A percentile compares a stretch with the other conserved stretches of the same genome.
Evolutionary conservation across 768 basidiomycete species (phyloP).

Genomic region (Goffeauzyma gilvescens): DNA sequence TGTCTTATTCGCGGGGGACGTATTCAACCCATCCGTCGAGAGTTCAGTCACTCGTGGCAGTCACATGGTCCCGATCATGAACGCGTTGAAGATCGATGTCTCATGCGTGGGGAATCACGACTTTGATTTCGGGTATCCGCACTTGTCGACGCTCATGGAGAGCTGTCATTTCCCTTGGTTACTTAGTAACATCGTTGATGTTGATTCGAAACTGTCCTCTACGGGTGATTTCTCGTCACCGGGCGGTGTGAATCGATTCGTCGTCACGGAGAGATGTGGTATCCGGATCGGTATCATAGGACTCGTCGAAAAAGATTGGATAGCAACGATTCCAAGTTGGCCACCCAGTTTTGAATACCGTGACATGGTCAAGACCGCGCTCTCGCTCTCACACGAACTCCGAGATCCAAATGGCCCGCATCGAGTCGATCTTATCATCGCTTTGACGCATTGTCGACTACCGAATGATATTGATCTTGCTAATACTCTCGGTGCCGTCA

Average conservation of each 20-base stretch:
- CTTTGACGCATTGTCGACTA: constrained; percentile 64
- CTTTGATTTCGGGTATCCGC: constrained; percentile 42
- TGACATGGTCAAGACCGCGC: constrained; percentile 53
- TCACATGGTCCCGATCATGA: constrained; percentile 46
- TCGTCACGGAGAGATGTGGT: constrained; percentile 51
- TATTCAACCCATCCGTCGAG: constrained; percentile 72
- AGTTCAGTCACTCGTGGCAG: constrained; percentile 63
- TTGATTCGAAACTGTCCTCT: constrained; percentile 32
- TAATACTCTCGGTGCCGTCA: constrained; percentile 26
- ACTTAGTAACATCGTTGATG: constrained; percentile 65
- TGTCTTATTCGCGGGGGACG: constrained; percentile 69
- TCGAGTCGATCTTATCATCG: constrained; percentile 63
- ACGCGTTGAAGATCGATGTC: constrained; percentile 57
- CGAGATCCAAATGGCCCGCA: constrained; percentile 52
- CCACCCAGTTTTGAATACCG: constrained; percentile 56
- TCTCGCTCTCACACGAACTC: constrained; percentile 52
- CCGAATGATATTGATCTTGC: constrained; percentile 30
- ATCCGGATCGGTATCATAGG: constrained; percentile 63
- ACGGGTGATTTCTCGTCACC: constrained; percentile 53
- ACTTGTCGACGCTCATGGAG: constrained; percentile 39
- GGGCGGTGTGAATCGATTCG: constrained; percentile 42
- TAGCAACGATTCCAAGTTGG: constrained; percentile 61
- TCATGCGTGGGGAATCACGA: constrained; percentile 79
- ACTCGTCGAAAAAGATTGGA: constrained; percentile 79
- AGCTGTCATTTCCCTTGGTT: constrained; percentile 75